Evolutionary conservation across 2,329 filamentous ascomycete genomes (phyloP).

Genomic region (Epichloe glyceriae): DNA sequence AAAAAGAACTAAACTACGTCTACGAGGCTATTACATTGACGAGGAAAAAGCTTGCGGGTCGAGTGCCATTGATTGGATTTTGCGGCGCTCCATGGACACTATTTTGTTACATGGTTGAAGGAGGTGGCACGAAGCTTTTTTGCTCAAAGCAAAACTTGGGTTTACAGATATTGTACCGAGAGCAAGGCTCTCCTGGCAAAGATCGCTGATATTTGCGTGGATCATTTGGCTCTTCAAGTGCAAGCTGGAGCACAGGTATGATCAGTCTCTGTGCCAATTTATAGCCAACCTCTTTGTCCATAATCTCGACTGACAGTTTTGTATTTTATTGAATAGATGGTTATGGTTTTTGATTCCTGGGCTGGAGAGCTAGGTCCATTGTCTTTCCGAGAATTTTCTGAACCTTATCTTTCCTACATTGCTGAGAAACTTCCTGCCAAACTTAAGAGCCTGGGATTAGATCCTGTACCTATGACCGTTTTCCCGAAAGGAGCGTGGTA

Average conservation of each 20-base stretch:
- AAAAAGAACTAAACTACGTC: slow-evolving; percentile 78
- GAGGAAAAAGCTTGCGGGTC: slow-evolving; percentile 70
- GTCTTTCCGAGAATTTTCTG: slow-evolving; percentile 71
- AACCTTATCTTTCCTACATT: slow-evolving; percentile 79
- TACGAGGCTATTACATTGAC: slow-evolving; percentile 92
- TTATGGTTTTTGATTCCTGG: slow-evolving; percentile 98
- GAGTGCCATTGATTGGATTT: slow-evolving; percentile 90
- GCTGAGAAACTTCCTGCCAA: slow-evolving; percentile 64
- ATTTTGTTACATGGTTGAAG: slow-evolving; percentile 98
- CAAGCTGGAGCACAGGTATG: slow-evolving; percentile 76
- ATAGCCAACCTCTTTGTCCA: neutral
- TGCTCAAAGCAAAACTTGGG: slow-evolving; percentile 88
- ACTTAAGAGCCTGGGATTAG: slow-evolving; percentile 60
- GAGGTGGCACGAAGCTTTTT: slow-evolving; percentile 90
- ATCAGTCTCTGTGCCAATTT: neutral
- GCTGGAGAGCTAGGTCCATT: slow-evolving; percentile 81
- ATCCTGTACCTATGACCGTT: slow-evolving; percentile 87
- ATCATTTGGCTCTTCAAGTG: slow-evolving; percentile 86
- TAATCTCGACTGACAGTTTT: neutral
- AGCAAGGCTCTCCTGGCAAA: slow-evolving; percentile 74
- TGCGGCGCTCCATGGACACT: slow-evolving; percentile 95
- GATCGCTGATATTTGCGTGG: slow-evolving; percentile 88
- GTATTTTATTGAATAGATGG: slow-evolving; percentile 38
- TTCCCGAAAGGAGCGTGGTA: slow-evolving; percentile 98
- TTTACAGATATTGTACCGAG: slow-evolving; percentile 76